Evolutionary conservation across 768 basidiomycete species (phyloP).

Genomic region (Exsudoporus frostii): DNA sequence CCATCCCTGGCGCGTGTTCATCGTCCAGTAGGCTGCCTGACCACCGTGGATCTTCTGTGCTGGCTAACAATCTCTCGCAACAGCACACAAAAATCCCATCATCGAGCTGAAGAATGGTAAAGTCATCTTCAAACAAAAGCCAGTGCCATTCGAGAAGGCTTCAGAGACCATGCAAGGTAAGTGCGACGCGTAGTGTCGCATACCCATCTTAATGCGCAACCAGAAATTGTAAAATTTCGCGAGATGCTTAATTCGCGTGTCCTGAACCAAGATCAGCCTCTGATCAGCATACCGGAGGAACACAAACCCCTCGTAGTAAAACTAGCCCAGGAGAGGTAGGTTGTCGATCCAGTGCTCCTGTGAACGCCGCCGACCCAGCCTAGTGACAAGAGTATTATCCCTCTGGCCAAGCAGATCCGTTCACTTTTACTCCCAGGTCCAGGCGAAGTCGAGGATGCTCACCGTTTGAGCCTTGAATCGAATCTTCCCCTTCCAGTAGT

Average conservation of each 20-base stretch:
- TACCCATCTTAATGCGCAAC: not conserved
- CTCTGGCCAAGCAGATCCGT: conserved; percentile 68
- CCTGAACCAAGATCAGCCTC: conserved; percentile 43
- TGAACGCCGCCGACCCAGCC: conserved; percentile 9
- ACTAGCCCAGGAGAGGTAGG: conserved; percentile 81
- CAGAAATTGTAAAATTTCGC: conserved; percentile 77
- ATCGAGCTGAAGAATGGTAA: conserved; percentile 77
- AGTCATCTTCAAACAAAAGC: conserved; percentile 72
- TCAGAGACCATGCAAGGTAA: conserved; percentile 81
- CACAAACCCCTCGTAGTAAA: conserved; percentile 77
- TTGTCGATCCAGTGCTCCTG: not conserved
- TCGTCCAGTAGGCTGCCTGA: conserved; percentile 16
- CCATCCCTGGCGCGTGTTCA: conserved; percentile 4
- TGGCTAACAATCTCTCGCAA: conserved; percentile 20
- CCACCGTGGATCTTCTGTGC: not conserved
- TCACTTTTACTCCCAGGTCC: conserved; percentile 62
- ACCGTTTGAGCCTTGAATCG: conserved; percentile 33
- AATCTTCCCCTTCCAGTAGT: conserved; percentile 47
- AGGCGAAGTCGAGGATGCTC: conserved; percentile 49
- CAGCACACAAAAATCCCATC: conserved; percentile 40
- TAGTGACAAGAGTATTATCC: conserved; percentile 69
- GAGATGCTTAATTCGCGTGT: conserved; percentile 62
- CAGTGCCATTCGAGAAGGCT: conserved; percentile 68
- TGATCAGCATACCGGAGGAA: conserved; percentile 61
- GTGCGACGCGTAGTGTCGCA: conserved; percentile 11